Conservation (phyloP, 805 yeast species). For the Middelhovenomyces tepae region DNA sequence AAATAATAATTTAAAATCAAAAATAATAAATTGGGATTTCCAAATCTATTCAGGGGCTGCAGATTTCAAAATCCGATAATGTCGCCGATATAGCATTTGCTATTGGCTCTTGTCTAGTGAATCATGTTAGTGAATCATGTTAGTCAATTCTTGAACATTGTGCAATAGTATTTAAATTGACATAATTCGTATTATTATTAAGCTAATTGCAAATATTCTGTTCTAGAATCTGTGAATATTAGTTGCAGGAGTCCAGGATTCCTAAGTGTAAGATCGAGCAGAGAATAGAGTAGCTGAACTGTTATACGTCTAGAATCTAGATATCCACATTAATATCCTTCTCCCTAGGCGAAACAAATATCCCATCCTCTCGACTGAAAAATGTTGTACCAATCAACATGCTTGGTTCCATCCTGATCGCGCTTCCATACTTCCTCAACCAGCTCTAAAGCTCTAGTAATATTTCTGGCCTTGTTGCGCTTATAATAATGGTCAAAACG, state of each 20-base stretch:
- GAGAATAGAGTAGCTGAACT: slow-evolving; percentile 7
- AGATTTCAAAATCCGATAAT: too few relatives aligned
- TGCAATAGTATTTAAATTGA: too few relatives aligned
- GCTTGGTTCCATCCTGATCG: slow-evolving; percentile 43
- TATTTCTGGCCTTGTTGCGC: slow-evolving; percentile 63
- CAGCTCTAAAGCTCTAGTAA: slow-evolving; percentile 33
- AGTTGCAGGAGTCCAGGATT: slow-evolving; percentile 24
- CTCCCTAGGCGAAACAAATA: slow-evolving; percentile 56
- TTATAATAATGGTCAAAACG: slow-evolving; percentile 49
- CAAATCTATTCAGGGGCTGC: too few relatives aligned
- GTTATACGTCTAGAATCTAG: slow-evolving; percentile 1
- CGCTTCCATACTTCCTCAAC: slow-evolving; percentile 37
- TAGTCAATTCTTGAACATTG: too few relatives aligned
- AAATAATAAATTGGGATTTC: too few relatives aligned
- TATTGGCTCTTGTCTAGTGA: too few relatives aligned
- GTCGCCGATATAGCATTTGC: too few relatives aligned
- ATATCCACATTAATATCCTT: neutral
- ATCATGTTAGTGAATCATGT: too few relatives aligned
- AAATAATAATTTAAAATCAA: too few relatives aligned
- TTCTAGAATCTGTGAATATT: too few relatives aligned
- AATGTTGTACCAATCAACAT: slow-evolving; percentile 65
- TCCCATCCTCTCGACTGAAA: slow-evolving; percentile 68
- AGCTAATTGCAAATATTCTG: too few relatives aligned
- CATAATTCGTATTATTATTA: too few relatives aligned
- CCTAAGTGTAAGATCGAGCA: slow-evolving; percentile 15